phyloP scores from a whole-genome alignment of 768 basidiomycete genomes.

The Chalciporus chontae region DNA sequence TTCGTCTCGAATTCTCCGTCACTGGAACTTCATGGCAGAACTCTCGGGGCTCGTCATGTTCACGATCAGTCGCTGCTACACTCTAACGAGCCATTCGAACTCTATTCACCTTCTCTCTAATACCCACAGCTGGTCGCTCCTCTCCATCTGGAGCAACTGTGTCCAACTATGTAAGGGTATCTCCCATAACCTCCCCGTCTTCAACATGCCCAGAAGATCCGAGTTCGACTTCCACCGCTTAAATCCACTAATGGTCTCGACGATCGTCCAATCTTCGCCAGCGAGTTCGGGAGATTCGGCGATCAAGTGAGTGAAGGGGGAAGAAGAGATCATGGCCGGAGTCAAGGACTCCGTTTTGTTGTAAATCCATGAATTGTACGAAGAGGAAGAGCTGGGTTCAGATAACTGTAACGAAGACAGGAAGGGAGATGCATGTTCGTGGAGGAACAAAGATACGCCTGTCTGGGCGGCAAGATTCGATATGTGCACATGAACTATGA shows the following conservation, averaged over 20 bases:
- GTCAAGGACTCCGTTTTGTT: conserved; percentile 76
- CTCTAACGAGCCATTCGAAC: neutral
- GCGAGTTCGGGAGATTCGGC: conserved; percentile 39
- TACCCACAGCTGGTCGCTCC: conserved; percentile 46
- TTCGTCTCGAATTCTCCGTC: neutral
- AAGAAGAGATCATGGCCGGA: conserved; percentile 36
- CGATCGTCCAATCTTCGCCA: conserved; percentile 38
- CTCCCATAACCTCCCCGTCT: conserved; percentile 19
- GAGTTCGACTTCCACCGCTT: conserved; percentile 33
- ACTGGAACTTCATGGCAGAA: conserved; percentile 5
- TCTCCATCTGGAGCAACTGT: conserved; percentile 35
- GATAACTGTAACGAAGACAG: conserved; percentile 9
- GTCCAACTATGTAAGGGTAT: conserved; percentile 22
- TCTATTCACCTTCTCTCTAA: conserved; percentile 32
- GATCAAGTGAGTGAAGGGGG: conserved; percentile 61
- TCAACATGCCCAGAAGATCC: conserved; percentile 15
- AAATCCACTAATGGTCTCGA: conserved; percentile 46
- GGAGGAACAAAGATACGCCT: conserved; percentile 86
- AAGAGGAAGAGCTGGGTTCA: conserved; percentile 9
- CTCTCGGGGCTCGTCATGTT: neutral
- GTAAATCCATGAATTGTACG: conserved; percentile 53
- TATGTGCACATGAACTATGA: conserved; percentile 66
- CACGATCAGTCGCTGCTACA: neutral
- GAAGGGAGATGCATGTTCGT: conserved; percentile 57
- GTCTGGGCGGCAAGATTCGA: conserved; percentile 86